Percentiles rank a stretch among this genome's conserved stretches.
Conservation (phyloP, 75 land plant species). For the Sequoia sempervirens region DNA sequence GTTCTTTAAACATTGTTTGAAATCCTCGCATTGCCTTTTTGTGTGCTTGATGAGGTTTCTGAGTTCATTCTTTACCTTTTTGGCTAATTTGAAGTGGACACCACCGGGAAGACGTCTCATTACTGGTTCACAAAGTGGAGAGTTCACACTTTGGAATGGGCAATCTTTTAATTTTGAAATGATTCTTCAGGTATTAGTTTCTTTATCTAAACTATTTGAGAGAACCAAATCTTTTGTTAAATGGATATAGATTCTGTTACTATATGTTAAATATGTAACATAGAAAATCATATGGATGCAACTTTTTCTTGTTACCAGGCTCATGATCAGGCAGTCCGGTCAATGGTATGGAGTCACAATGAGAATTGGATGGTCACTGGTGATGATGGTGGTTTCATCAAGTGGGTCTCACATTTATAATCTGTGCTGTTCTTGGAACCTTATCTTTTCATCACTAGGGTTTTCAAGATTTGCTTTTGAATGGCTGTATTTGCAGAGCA, state of each 20-base stretch:
- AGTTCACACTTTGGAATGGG: constrained; percentile 99
- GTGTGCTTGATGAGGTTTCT: background rate
- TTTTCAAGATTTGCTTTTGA: background rate
- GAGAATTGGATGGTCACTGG: constrained; percentile 99
- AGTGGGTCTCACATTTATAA: constrained; percentile 39
- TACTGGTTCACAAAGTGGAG: constrained; percentile 99
- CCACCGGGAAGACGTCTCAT: constrained; percentile 97
- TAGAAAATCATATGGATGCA: background rate
- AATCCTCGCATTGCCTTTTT: background rate
- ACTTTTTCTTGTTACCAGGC: constrained; percentile 45
- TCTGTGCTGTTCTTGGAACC: background rate
- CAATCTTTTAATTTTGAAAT: constrained; percentile 98
- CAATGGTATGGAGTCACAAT: constrained; percentile 99
- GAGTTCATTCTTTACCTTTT: background rate
- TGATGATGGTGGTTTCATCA: constrained; percentile 97
- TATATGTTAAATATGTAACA: background rate
- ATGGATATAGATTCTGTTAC: background rate
- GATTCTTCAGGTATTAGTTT: constrained; percentile 82
- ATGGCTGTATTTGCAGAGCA: background rate
- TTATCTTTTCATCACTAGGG: background rate
- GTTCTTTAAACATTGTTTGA: background rate
- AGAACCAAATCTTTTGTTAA: background rate
- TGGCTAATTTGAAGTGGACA: constrained; percentile 68
- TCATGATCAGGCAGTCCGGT: constrained; percentile 95
- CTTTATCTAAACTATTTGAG: background rate